Percentiles rank a stretch among this genome's conserved stretches.
Conservation (phyloP, 2,329 filamentous ascomycete genomes). For the Huntiella moniliformis region DNA sequence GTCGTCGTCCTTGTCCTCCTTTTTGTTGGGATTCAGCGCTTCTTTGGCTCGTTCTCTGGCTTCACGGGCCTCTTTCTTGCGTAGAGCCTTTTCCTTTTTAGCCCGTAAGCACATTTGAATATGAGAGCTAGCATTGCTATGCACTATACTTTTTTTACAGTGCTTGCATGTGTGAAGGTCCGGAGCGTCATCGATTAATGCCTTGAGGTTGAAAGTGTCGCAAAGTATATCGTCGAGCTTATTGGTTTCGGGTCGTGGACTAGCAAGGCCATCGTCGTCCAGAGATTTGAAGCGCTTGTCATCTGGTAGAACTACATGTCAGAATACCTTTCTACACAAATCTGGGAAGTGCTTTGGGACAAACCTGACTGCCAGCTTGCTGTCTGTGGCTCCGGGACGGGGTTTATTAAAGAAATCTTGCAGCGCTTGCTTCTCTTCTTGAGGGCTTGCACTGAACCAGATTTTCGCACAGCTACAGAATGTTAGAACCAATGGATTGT, state of each 20-base stretch:
- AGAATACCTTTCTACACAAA: slow-evolving; percentile 36
- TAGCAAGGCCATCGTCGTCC: slow-evolving; percentile 14
- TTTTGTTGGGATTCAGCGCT: slow-evolving; percentile 35
- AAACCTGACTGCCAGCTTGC: slow-evolving; percentile 49
- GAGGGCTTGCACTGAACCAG: too few relatives aligned
- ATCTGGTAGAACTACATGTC: slow-evolving; percentile 19
- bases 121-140: slow-evolving; percentile 56
- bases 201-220: slow-evolving; percentile 63
- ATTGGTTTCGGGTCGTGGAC: slow-evolving; percentile 32
- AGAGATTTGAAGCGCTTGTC: slow-evolving; percentile 34
- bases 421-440: slow-evolving; percentile 16
- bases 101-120: slow-evolving; percentile 68
- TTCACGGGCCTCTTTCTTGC: slow-evolving; percentile 57
- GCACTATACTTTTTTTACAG: slow-evolving; percentile 76
- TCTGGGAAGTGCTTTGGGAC: slow-evolving; percentile 15
- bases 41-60: slow-evolving; percentile 48
- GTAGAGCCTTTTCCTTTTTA: slow-evolving; percentile 64
- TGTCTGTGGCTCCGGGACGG: slow-evolving; percentile 38
- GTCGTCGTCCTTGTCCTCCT: slow-evolving; percentile 32
- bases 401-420: slow-evolving; percentile 43
- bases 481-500: too few relatives aligned
- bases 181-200: slow-evolving; percentile 60
- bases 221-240: slow-evolving; percentile 58
- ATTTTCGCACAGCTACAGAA: too few relatives aligned
- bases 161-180: slow-evolving; percentile 80